Conservation (phyloP, 495 filamentous ascomycete genomes). For the Xylaria intraflava region DNA sequence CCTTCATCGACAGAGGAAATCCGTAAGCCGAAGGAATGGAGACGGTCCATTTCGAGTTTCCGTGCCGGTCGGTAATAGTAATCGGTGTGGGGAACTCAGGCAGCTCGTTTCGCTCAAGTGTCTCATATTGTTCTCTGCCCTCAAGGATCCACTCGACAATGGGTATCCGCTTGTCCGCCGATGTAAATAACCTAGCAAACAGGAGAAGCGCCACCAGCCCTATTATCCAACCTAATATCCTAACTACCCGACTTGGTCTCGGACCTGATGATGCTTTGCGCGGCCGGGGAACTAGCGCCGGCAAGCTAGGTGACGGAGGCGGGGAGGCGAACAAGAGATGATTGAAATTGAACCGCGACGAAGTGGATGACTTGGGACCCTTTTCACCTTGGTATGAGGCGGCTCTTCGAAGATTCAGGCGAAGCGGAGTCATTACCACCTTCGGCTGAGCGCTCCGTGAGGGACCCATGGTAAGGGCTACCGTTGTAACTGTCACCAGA, state of each 20-base stretch:
- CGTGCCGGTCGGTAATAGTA: constrained; percentile 49
- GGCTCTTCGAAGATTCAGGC: constrained; percentile 45
- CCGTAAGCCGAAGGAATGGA: constrained; percentile 52
- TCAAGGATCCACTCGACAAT: constrained; percentile 28
- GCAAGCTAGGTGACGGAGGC: constrained; percentile 57
- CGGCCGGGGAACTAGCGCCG: constrained; percentile 55
- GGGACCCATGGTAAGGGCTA: constrained; percentile 46
- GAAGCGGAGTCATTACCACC: constrained; percentile 43
- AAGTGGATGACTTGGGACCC: constrained; percentile 46
- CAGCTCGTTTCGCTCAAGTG: constrained; percentile 43
- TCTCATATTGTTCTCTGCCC: constrained; percentile 38
- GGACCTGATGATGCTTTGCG: constrained; percentile 41
- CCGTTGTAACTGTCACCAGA: constrained; percentile 11
- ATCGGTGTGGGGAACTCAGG: constrained; percentile 55
- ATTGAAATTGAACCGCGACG: constrained; percentile 53
- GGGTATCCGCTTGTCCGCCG: constrained; percentile 21
- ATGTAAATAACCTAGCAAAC: constrained; percentile 19
- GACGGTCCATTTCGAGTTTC: constrained; percentile 60
- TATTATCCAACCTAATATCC: constrained; percentile 37
- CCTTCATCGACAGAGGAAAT: constrained; percentile 52
- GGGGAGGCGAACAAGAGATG: constrained; percentile 52
- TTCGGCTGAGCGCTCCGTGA: constrained; percentile 42
- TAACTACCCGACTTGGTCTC: constrained; percentile 43
- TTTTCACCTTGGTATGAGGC: constrained; percentile 44
- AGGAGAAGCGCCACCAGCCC: constrained; percentile 19